phyloP scores from a whole-genome alignment of 192 early-diverging fungal genomes.

The Entophlyctis luteolus region DNA sequence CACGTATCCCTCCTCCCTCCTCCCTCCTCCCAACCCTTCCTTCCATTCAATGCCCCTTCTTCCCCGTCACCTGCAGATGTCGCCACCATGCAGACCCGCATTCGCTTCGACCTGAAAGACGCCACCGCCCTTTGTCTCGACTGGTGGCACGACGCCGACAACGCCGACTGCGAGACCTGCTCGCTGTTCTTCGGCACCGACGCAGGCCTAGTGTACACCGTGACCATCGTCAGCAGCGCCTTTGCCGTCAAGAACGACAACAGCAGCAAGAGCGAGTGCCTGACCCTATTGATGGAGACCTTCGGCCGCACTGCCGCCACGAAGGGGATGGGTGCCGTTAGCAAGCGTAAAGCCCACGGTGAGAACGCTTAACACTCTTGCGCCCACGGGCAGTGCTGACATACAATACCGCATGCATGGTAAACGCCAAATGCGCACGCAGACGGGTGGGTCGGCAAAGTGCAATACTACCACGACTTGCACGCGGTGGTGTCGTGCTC shows the following conservation, averaged over 20 bases:
- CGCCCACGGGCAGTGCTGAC: neutral
- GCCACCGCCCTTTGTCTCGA: slow-evolving; percentile 35
- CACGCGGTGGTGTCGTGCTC: slow-evolving; percentile 46
- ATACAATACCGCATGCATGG: neutral
- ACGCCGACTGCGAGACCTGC: slow-evolving; percentile 36
- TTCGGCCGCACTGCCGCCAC: neutral
- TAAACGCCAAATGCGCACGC: slow-evolving; percentile 20
- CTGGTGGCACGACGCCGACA: slow-evolving; percentile 31
- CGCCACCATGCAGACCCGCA: slow-evolving; percentile 39
- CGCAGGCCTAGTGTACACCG: slow-evolving; percentile 34
- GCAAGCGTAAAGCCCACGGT: slow-evolving; percentile 47
- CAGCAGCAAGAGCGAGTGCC: slow-evolving; percentile 23
- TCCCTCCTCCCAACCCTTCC: neutral
- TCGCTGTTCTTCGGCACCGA: slow-evolving; percentile 50
- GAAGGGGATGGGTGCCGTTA: slow-evolving; percentile 28
- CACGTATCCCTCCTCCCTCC: too few relatives aligned
- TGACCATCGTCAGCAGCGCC: slow-evolving; percentile 32
- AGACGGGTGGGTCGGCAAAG: slow-evolving; percentile 46
- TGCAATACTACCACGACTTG: slow-evolving; percentile 49
- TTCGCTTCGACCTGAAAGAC: slow-evolving; percentile 46
- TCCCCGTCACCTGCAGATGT: slow-evolving; percentile 23
- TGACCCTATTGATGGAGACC: slow-evolving; percentile 24
- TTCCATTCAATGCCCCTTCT: neutral
- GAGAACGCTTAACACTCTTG: neutral
- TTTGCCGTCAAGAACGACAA: slow-evolving; percentile 32